Evolutionary conservation across 345 rosid species (phyloP).

Genomic region (Corchorus capsularis): DNA sequence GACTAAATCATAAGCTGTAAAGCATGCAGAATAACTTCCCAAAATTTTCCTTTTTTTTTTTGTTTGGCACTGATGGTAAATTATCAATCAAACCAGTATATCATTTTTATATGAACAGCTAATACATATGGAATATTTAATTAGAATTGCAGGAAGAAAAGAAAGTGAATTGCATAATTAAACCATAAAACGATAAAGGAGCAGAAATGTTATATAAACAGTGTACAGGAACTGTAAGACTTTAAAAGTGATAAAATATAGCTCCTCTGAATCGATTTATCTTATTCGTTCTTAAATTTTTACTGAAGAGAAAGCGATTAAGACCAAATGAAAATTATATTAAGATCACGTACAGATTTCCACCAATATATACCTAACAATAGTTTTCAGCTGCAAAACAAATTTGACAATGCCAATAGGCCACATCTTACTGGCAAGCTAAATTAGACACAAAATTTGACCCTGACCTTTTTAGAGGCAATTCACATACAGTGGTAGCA

Average conservation of each 20-base stretch:
- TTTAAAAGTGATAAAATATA: neutral
- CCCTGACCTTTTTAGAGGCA: neutral
- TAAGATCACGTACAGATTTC: neutral
- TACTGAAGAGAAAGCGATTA: neutral
- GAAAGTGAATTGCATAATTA: neutral
- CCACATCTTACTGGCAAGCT: neutral
- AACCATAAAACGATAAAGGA: neutral
- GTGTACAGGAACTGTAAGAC: neutral
- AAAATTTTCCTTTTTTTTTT: neutral
- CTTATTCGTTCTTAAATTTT: neutral
- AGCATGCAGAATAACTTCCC: constrained; percentile 16
- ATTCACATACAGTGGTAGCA: neutral
- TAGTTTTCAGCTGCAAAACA: neutral
- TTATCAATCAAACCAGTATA: neutral
- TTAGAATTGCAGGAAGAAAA: neutral
- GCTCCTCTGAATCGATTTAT: neutral
- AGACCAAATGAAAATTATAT: neutral
- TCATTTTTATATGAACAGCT: neutral
- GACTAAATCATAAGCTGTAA: constrained; percentile 55
- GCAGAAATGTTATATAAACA: neutral
- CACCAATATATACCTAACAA: neutral
- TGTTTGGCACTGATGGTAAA: constrained; percentile 8
- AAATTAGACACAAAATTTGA: neutral
- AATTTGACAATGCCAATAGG: neutral
- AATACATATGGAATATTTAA: neutral